A percentile compares a stretch with the other conserved stretches of the same genome.
Conservation (phyloP, 106 monocot species). For the Platanthera guangdongensis region DNA sequence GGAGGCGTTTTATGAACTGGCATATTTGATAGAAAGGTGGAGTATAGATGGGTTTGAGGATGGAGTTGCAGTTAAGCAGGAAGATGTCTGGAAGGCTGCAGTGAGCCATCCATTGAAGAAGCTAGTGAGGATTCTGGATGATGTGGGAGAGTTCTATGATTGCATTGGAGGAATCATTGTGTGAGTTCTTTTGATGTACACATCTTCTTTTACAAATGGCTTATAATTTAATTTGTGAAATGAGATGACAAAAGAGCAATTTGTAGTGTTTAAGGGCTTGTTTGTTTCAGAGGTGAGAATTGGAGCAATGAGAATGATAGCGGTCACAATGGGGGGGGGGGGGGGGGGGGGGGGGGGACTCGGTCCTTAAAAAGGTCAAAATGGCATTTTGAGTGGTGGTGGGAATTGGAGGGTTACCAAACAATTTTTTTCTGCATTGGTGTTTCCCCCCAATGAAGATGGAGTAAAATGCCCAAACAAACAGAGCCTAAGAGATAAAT, state of each 20-base stretch:
- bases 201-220: not conserved
- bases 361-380: too few species aligned
- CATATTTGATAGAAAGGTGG: constrained; percentile 67
- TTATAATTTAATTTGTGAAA: not conserved
- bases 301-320: too few species aligned
- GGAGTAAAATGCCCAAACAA: too few species aligned
- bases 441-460: too few species aligned
- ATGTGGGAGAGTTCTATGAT: constrained; percentile 70
- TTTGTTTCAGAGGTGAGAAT: too few species aligned
- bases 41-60: constrained; percentile 25
- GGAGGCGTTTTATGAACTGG: constrained; percentile 49
- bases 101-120: constrained; percentile 26
- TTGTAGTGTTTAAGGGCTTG: not conserved
- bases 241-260: not conserved
- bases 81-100: not conserved
- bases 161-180: constrained; percentile 87
- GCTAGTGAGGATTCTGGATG: constrained; percentile 47
- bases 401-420: too few species aligned
- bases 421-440: too few species aligned
- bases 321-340: too few species aligned
- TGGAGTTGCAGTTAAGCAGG: constrained; percentile 7
- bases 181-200: constrained; percentile 26
- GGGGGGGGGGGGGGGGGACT: too few species aligned
- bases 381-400: too few species aligned
- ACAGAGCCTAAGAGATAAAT: too few species aligned